Base-by-base conservation (phyloP, 129 eudicot species). In the Flaveria brownii region DNA sequence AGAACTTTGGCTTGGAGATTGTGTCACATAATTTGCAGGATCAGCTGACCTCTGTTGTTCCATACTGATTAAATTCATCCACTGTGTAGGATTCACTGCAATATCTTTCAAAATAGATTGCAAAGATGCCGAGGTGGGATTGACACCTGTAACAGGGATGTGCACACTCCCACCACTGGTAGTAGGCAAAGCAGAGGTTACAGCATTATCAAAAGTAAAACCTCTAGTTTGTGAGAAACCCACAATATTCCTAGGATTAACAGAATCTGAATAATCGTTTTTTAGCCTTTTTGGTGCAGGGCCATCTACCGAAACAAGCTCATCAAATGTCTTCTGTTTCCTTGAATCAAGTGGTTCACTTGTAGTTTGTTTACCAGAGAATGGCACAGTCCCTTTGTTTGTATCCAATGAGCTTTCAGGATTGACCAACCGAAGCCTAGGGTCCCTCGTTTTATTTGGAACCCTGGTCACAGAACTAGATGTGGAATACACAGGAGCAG, bases 71-170 rank as follows among this genome's bases (percentile, higher is more conserved):
- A 95, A 64, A 79, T 84, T 83, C 93, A 89, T 89, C 92, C 85
- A 95, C 47, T 87, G 76, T 2, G 94, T 77, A 78, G 96, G 96
- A 77, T 95, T 91, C 69, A 87, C 97, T 65, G 91, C 97, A 69
- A 91, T 83, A 79, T 89, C 94, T 77, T 86, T 91, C 78, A 95
- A 78, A 20, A 95, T 62, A 67, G 99, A 84, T 41, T 87, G 93
- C 71, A 95, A 72, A 1, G 99, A 83, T 61, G 88, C 69, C 20
- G 84, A 67, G 14, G 97, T 45, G 16, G 87, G 2, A 74, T 18
- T 87, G 28, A 70, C 77, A 66, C 71, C 82, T 9, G 85, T 70
- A 50, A 74, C 75, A 20, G 90, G 86, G n/a, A 50, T 6, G 46
- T 84, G 86, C 73, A 73, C 68, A 67, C 43, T 77, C 73, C 76